These are phyloP conservation scores for Beauveria medogensis DNA, from an alignment of 2,329 filamentous ascomycete species.

Conservation along the genomic window DNA sequence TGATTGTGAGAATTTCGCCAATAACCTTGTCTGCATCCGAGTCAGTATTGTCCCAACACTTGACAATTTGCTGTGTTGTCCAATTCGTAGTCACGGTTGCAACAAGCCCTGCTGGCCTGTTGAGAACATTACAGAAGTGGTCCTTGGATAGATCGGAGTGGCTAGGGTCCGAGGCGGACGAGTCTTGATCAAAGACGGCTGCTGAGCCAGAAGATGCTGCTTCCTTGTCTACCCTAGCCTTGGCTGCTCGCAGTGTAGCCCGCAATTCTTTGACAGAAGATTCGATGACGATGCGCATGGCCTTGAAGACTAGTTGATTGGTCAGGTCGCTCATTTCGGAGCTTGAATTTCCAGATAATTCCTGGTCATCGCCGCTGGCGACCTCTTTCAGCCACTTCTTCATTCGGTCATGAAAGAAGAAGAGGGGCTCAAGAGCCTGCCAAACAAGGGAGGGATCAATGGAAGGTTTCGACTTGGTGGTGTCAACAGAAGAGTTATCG, in stretches of 20 bases:
- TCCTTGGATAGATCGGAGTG: constrained; percentile 75
- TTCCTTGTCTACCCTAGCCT: constrained; percentile 22
- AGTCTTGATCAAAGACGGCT: constrained; percentile 60
- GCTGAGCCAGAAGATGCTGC: constrained; percentile 44
- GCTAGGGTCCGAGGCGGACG: constrained; percentile 64
- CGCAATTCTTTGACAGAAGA: constrained; percentile 80
- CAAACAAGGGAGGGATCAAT: constrained; percentile 47
- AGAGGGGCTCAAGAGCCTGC: constrained; percentile 75
- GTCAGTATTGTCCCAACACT: constrained; percentile 65
- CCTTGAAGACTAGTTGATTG: constrained; percentile 78
- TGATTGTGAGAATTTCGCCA: constrained; percentile 64
- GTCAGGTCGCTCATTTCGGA: constrained; percentile 56
- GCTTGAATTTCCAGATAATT: constrained; percentile 14
- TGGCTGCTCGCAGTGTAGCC: constrained; percentile 52
- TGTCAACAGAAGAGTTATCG: constrained; percentile 8
- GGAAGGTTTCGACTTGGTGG: constrained; percentile 8
- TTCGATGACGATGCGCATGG: constrained; percentile 79
- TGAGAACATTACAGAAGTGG: constrained; percentile 64
- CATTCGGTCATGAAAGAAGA: constrained; percentile 44
- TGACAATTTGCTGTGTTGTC: constrained; percentile 21
- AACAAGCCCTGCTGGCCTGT: constrained; percentile 20
- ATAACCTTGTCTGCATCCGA: constrained; percentile 70
- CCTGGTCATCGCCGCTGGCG: constrained; percentile 32
- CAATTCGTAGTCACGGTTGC: constrained; percentile 23
- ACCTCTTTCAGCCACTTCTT: constrained; percentile 58